Evolutionary conservation across 1,139 yeast genomes (phyloP).

Genomic region (Blastobotrys buckinghamii): DNA sequence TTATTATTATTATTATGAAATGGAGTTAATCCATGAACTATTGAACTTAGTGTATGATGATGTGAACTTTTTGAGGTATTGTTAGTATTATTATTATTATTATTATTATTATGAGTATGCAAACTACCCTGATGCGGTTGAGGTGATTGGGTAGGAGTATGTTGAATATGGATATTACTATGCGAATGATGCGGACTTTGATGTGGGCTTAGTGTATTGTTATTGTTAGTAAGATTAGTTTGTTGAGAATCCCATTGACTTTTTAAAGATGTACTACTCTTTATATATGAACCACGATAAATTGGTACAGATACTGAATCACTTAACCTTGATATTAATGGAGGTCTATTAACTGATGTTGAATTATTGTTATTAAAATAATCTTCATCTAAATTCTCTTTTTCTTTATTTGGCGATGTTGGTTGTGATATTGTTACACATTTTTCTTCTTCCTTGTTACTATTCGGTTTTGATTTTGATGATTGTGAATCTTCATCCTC

Average conservation of each 20-base stretch:
- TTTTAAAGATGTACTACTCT: background rate
- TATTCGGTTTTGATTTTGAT: background rate
- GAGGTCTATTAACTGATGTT: background rate
- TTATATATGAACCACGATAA: constrained; percentile 7
- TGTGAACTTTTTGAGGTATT: too few species aligned
- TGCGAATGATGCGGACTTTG: too few species aligned
- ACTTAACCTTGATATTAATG: constrained; percentile 4
- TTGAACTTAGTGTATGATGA: background rate
- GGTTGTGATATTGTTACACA: background rate
- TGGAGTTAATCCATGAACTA: background rate
- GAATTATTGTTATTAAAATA: background rate
- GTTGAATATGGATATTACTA: too few species aligned
- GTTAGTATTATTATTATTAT: too few species aligned
- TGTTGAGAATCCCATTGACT: background rate
- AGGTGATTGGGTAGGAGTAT: too few species aligned
- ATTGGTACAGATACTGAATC: background rate
- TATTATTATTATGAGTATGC: too few species aligned
- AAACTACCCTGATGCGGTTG: too few species aligned
- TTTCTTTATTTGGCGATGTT: background rate
- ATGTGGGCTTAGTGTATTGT: too few species aligned
- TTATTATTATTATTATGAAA: background rate
- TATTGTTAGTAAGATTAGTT: too few species aligned
- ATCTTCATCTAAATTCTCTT: background rate
- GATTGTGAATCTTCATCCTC: background rate
- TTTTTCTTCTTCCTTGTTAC: background rate